Percentiles rank a stretch among this genome's conserved stretches.
These are phyloP conservation scores for Zancudomyces culisetae DNA, from an alignment of 371 early-diverging fungal species.

Conservation along the genomic window DNA sequence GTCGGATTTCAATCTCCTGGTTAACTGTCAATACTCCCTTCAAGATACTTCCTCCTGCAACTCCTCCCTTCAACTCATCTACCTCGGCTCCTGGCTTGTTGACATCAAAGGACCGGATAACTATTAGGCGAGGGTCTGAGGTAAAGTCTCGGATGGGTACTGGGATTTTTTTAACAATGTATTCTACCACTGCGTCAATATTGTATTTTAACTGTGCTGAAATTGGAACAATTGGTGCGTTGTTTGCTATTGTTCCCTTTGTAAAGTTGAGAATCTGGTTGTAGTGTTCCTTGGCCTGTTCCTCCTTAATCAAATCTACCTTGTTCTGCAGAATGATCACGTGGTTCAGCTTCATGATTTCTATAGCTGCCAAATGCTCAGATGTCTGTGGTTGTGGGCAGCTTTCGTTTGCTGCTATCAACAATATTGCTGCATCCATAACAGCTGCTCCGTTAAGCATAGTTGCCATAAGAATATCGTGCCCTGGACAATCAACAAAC, in stretches of 20 bases:
- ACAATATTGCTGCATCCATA: conserved; percentile 99
- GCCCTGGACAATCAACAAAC: conserved; percentile 99
- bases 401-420: conserved; percentile 99
- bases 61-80: conserved; percentile 94
- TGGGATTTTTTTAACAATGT: conserved; percentile 96
- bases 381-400: conserved; percentile 99
- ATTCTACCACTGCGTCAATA: conserved; percentile 98
- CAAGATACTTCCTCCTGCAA: conserved; percentile 98
- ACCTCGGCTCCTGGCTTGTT: conserved; percentile 99
- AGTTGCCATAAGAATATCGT: conserved; percentile 99
- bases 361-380: conserved; percentile 99
- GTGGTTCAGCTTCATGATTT: conserved; percentile 97
- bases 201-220: conserved; percentile 99
- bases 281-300: conserved; percentile 89
- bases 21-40: conserved; percentile 81
- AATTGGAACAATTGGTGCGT: conserved; percentile 97
- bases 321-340: conserved; percentile 99
- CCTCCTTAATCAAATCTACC: conserved; percentile 95
- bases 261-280: conserved; percentile 89
- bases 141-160: conserved; percentile 90
- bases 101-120: conserved; percentile 99
- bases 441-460: conserved; percentile 99
- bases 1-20: conserved; percentile 97
- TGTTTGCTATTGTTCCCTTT: conserved; percentile 87
- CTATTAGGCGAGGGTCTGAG: conserved; percentile 85